A percentile compares a stretch with the other conserved stretches of the same genome.
phyloP scores from a whole-genome alignment of 495 filamentous ascomycete species.

The Immersiella caudata region DNA sequence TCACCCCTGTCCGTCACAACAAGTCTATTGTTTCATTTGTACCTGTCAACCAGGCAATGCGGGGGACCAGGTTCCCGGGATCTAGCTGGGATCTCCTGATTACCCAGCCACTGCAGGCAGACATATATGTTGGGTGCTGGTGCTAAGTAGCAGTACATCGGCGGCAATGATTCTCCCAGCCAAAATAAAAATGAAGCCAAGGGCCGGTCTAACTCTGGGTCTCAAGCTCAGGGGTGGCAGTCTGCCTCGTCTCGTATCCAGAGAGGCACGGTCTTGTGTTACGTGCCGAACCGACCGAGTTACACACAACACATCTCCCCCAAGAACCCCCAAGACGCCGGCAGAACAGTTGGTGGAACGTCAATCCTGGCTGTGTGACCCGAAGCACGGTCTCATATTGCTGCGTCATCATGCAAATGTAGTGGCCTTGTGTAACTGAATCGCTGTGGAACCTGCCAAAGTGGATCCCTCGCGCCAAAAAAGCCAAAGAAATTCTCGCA shows the following conservation, averaged over 20 bases:
- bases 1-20: constrained; percentile 4
- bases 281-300: not conserved
- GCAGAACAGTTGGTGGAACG: not conserved
- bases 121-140: too few relatives aligned
- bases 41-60: not conserved
- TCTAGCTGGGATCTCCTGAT: too few relatives aligned
- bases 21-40: not conserved
- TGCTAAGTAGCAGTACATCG: too few relatives aligned
- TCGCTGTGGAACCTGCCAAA: not conserved
- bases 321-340: not conserved
- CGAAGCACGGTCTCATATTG: not conserved
- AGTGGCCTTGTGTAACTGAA: not conserved
- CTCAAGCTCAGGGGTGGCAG: not conserved
- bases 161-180: too few relatives aligned
- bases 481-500: not conserved
- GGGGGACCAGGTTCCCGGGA: too few relatives aligned
- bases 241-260: not conserved
- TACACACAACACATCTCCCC: not conserved
- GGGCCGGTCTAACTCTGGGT: not conserved
- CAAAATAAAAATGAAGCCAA: not conserved
- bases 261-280: not conserved
- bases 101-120: too few relatives aligned
- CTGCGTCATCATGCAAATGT: not conserved
- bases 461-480: not conserved
- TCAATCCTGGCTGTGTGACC: not conserved